Base-by-base conservation (phyloP, 805 yeast genomes). In the Yarrowia sp. region DNA sequence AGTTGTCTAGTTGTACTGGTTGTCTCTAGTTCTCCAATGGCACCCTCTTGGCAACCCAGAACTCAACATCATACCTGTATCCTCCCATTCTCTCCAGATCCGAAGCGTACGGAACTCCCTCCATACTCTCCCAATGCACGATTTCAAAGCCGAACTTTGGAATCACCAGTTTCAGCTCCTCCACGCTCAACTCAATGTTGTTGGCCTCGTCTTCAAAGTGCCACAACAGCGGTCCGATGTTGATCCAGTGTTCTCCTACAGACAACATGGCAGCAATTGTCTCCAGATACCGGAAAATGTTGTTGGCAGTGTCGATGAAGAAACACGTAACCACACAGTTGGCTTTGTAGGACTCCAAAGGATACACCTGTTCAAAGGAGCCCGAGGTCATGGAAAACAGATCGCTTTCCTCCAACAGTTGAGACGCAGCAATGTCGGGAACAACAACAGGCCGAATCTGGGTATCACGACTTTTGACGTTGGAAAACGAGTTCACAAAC, bases 291-390 rank as follows among this genome's bases (percentile, higher is more conserved):
- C 85, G 87, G 67, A 93, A 79, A 56, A 90, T 72, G 71, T 92
- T 90, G 70, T 90, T 96, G 0, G 98, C 98, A 0, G 98, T 93
- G 75, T 93, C 98, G 28, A 93, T 79, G 76, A 93, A 92, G 72
- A 88, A 93, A 4, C 87, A 88, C 0, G 81, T 74, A 16, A 73
- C 76, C 10, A 75, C 64, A 7, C 78, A 79, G 56, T 82, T 81
- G 65, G 79, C 78, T 36, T 71, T 70, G 2, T 71, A 69, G 21
- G 71, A 54, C 17, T 71, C 69, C 11, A 66, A 19, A 3, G 74
- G 70, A n/a, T 86, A 87, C 17, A 87, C 74, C 67, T 87, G 92
- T 4, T 81, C 80, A 71, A 89, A 89, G 0, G 89, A 85, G 0
- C 95, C 95, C 0, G 91, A 85, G 1, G 85, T 81, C 82, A 88